These are phyloP conservation scores for Scutellaria galericulata DNA, from an alignment of 257 asterid species.

Conservation along the genomic window DNA sequence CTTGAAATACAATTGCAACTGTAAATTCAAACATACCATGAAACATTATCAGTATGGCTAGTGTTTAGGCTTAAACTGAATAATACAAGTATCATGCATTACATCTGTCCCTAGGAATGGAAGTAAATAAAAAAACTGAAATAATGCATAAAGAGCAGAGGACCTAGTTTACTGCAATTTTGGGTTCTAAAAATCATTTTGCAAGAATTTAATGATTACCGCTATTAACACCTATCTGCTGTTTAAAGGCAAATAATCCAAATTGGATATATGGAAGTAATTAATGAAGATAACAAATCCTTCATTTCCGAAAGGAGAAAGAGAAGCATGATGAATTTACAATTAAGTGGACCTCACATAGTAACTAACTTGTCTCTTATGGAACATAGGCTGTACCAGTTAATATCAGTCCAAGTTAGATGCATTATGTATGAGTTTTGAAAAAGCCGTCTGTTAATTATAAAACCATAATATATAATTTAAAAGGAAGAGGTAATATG, in stretches of 20 bases:
- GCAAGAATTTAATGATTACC: background rate
- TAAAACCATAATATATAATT: background rate
- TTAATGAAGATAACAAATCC: background rate
- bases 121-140: too few relatives aligned
- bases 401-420: constrained; percentile 17
- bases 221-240: background rate
- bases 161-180: constrained; percentile 6
- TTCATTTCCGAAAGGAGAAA: background rate
- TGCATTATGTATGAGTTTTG: constrained; percentile 1
- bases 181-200: background rate
- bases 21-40: constrained; percentile 34
- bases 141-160: too few relatives aligned
- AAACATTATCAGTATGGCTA: constrained; percentile 22
- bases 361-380: background rate
- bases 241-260: background rate
- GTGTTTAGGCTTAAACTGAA: constrained; percentile 20
- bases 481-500: background rate
- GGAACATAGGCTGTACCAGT: background rate
- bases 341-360: background rate
- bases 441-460: constrained; percentile 2
- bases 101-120: too few relatives aligned
- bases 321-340: background rate
- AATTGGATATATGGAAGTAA: background rate
- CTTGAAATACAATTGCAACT: constrained; percentile 75
- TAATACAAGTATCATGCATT: background rate